Conservation (phyloP, 257 asterid genomes). For the Nemophila menziesii region DNA sequence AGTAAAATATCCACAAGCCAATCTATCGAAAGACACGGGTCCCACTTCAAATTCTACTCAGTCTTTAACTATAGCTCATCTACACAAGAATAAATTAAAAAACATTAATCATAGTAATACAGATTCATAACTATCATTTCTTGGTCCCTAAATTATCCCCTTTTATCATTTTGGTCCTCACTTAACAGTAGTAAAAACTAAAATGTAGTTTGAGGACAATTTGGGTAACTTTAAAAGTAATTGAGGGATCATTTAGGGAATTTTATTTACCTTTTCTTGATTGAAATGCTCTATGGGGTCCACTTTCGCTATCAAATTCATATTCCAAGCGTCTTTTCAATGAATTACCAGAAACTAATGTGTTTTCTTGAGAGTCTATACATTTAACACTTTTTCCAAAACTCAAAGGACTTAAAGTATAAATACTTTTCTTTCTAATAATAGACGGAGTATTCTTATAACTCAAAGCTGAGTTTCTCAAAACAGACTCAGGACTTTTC, state of each 20-base stretch:
- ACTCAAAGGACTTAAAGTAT: constrained; percentile 16
- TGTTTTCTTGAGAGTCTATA: constrained; percentile 15
- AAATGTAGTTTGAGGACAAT: too few relatives aligned
- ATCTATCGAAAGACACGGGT: background rate
- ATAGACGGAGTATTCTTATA: constrained; percentile 65
- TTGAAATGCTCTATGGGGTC: constrained; percentile 23
- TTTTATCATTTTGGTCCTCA: too few relatives aligned
- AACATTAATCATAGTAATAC: background rate
- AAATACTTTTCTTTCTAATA: constrained; percentile 33
- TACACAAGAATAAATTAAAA: background rate
- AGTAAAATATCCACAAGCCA: background rate
- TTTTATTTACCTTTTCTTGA: constrained; percentile 25
- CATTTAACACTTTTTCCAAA: constrained; percentile 12
- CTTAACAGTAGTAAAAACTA: too few relatives aligned
- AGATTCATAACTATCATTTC: too few relatives aligned
- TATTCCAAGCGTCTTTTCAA: constrained; percentile 50
- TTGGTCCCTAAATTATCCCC: too few relatives aligned
- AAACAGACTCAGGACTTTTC: constrained; percentile 43
- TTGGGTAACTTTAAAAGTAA: too few relatives aligned
- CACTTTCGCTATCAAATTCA: constrained; percentile 54
- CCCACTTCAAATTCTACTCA: background rate
- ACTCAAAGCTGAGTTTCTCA: constrained; percentile 56
- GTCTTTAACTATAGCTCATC: too few relatives aligned
- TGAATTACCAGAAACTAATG: constrained; percentile 25
- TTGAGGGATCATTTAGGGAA: too few relatives aligned